Evolutionary conservation across 1,284 basidiomycete species (phyloP).

Genomic region (Pisolithus thermaeus): DNA sequence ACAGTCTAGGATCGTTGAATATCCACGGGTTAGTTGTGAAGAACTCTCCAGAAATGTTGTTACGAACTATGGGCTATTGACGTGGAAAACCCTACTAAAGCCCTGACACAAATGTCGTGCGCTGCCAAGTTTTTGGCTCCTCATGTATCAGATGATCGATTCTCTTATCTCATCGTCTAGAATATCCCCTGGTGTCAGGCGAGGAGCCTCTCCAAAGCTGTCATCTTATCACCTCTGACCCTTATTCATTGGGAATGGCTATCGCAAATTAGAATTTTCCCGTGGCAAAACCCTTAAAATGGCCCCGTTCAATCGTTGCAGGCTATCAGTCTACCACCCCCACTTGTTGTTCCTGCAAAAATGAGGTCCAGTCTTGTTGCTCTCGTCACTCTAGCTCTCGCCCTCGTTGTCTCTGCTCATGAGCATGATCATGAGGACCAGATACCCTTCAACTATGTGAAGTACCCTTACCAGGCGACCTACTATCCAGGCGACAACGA

Average conservation of each 20-base stretch:
- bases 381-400: conserved; percentile 17
- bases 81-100: background rate
- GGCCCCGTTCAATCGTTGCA: conserved; percentile 1
- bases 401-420: conserved; percentile 29
- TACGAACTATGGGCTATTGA: background rate
- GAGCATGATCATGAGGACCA: conserved; percentile 43
- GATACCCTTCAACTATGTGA: conserved; percentile 58
- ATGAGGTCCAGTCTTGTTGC: conserved; percentile 27
- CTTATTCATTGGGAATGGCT: conserved; percentile 7
- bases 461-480: conserved; percentile 52
- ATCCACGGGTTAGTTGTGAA: too few species aligned
- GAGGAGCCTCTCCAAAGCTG: conserved; percentile 6
- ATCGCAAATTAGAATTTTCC: conserved; percentile 16
- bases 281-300: conserved; percentile 21
- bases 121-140: background rate
- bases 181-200: conserved; percentile 15
- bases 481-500: conserved; percentile 50
- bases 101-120: conserved; percentile 1
- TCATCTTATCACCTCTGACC: conserved; percentile 13
- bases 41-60: too few species aligned
- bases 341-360: conserved; percentile 1
- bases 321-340: background rate
- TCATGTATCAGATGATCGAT: background rate
- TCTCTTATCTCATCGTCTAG: background rate
- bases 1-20: background rate